Evolutionary conservation across 495 filamentous ascomycete genomes (phyloP).

Genomic region (Poronia punctata): DNA sequence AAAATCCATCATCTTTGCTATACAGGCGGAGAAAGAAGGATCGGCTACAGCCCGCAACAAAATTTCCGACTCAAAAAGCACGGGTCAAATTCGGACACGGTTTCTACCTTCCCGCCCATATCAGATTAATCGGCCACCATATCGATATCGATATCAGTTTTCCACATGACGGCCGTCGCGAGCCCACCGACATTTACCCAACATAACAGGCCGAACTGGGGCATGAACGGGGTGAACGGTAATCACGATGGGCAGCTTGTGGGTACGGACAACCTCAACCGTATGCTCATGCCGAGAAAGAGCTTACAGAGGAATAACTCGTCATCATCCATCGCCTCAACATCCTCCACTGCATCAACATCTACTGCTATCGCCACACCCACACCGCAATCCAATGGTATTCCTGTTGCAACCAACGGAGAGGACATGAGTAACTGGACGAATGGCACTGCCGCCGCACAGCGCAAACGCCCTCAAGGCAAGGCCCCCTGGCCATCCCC

Average conservation of each 20-base stretch:
- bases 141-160: constrained; percentile 14
- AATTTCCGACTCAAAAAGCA: too few species aligned
- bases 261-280: constrained; percentile 77
- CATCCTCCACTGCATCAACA: constrained; percentile 55
- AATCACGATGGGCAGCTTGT: constrained; percentile 63
- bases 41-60: too few species aligned
- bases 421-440: constrained; percentile 42
- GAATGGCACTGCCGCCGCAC: constrained; percentile 37
- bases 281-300: constrained; percentile 84
- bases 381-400: constrained; percentile 30
- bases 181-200: constrained; percentile 82
- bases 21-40: too few species aligned
- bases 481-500: constrained; percentile 64
- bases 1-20: too few species aligned
- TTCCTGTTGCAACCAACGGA: constrained; percentile 30
- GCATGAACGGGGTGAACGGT: constrained; percentile 69
- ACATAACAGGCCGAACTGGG: constrained; percentile 56
- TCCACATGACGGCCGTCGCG: constrained; percentile 92
- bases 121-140: constrained; percentile 34
- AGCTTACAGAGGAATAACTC: constrained; percentile 79
- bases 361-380: constrained; percentile 47
- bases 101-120: constrained; percentile 25
- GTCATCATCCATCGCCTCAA: constrained; percentile 74
- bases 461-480: constrained; percentile 57
- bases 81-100: constrained; percentile 15